Evolutionary conservation across 495 filamentous ascomycete species (phyloP).

Genomic region (Lophiotrema nucula): DNA sequence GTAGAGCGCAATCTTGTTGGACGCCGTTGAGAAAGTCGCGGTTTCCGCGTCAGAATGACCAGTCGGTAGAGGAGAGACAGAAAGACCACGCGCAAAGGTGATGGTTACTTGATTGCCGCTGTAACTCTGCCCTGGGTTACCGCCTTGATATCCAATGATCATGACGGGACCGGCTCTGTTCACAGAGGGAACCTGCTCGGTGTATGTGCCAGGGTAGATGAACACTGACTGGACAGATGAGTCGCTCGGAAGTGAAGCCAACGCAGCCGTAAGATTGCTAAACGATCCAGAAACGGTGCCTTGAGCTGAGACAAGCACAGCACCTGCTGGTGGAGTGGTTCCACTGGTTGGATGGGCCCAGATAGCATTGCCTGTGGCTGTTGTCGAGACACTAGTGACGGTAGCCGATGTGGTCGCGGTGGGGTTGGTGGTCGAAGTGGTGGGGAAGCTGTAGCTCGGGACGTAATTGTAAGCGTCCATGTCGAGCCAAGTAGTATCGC

Average conservation of each 20-base stretch:
- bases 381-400: neutral
- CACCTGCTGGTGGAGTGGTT: neutral
- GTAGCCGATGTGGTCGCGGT: neutral
- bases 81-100: neutral
- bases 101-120: conserved; percentile 3
- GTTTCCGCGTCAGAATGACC: conserved; percentile 10
- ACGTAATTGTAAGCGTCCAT: conserved; percentile 21
- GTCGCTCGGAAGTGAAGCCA: conserved; percentile 2
- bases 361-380: neutral
- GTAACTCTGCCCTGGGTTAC: conserved; percentile 3
- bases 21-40: conserved; percentile 16
- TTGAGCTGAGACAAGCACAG: neutral
- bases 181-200: conserved; percentile 2
- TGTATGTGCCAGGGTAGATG: conserved; percentile 1
- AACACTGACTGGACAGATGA: neutral
- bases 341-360: conserved; percentile 2
- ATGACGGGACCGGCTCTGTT: conserved; percentile 2
- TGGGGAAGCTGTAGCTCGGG: conserved; percentile 10
- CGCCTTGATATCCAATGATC: conserved; percentile 2
- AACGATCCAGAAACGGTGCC: neutral
- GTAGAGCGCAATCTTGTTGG: conserved; percentile 21
- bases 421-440: neutral
- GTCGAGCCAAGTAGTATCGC: conserved; percentile 25
- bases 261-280: conserved; percentile 4
- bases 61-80: conserved; percentile 1